Conservation (phyloP, 148 eudicot species). For the Simmondsia chinensis region DNA sequence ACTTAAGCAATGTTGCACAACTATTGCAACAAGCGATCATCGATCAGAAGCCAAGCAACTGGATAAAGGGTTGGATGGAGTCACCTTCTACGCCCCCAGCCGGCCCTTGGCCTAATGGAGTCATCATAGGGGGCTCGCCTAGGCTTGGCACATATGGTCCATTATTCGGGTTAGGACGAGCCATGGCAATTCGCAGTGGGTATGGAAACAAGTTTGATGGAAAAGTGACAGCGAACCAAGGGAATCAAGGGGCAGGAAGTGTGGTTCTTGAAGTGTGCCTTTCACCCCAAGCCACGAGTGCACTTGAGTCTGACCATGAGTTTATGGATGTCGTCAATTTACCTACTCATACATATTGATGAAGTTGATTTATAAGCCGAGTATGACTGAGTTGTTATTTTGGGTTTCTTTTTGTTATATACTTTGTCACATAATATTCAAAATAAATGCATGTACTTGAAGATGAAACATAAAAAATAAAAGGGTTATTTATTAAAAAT, state of each 20-base stretch:
- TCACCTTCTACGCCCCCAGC: not conserved
- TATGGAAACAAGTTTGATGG: not conserved
- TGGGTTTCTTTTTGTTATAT: too few species aligned
- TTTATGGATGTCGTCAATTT: too few species aligned
- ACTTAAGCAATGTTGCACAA: too few species aligned
- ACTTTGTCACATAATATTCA: too few species aligned
- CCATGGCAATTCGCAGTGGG: not conserved
- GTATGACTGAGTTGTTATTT: too few species aligned
- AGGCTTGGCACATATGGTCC: not conserved
- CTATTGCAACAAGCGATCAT: too few species aligned
- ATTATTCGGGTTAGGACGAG: not conserved
- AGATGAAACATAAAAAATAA: too few species aligned
- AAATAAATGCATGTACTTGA: too few species aligned
- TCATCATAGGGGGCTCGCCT: not conserved
- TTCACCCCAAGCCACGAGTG: not conserved
- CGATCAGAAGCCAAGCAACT: slow-evolving; percentile 2
- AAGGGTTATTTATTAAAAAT: too few species aligned
- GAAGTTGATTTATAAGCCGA: too few species aligned
- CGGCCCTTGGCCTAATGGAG: not conserved
- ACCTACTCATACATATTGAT: too few species aligned
- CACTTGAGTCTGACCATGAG: not conserved
- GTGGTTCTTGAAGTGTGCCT: not conserved
- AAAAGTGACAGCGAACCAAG: not conserved
- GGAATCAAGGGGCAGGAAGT: not conserved
- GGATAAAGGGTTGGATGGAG: not conserved